Evolutionary conservation across 257 asterid genomes (phyloP).

Genomic region (Prunella vulgaris): DNA sequence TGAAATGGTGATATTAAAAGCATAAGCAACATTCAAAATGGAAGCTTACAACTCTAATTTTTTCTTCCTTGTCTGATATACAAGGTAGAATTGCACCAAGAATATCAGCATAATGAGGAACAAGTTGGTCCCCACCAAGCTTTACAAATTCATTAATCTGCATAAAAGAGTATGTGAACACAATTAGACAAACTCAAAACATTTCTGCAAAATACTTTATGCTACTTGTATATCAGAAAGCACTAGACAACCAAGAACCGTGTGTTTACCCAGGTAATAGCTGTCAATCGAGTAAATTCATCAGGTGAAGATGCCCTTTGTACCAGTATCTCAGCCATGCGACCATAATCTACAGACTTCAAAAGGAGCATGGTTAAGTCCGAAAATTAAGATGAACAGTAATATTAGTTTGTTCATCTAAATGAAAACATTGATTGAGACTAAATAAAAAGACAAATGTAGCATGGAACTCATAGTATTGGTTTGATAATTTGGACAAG

Average conservation of each 20-base stretch:
- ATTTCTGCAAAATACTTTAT: background rate
- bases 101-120: slow-evolving; percentile 95
- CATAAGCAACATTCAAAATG: slow-evolving; percentile 8
- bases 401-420: slow-evolving; percentile 6
- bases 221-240: slow-evolving; percentile 17
- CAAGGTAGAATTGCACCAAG: slow-evolving; percentile 95
- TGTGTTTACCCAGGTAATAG: slow-evolving; percentile 83
- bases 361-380: slow-evolving; percentile 37
- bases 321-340: slow-evolving; percentile 98
- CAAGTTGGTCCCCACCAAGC: slow-evolving; percentile 99
- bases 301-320: slow-evolving; percentile 92
- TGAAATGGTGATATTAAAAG: slow-evolving; percentile 3
- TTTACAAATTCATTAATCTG: slow-evolving; percentile 97
- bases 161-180: slow-evolving; percentile 20
- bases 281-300: slow-evolving; percentile 94
- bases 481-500: background rate
- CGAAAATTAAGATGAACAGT: slow-evolving; percentile 26
- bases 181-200: slow-evolving; percentile 21
- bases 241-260: slow-evolving; percentile 9
- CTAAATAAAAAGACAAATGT: background rate
- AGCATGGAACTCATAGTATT: background rate
- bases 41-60: slow-evolving; percentile 84
- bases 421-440: background rate
- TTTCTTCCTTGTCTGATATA: slow-evolving; percentile 98
- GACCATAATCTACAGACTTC: slow-evolving; percentile 99